Evolutionary conservation across 371 early-diverging fungal genomes (phyloP), one percentile per base, ranked within the genome.

Genomic region (Saksenaea oblongispora): DNA sequence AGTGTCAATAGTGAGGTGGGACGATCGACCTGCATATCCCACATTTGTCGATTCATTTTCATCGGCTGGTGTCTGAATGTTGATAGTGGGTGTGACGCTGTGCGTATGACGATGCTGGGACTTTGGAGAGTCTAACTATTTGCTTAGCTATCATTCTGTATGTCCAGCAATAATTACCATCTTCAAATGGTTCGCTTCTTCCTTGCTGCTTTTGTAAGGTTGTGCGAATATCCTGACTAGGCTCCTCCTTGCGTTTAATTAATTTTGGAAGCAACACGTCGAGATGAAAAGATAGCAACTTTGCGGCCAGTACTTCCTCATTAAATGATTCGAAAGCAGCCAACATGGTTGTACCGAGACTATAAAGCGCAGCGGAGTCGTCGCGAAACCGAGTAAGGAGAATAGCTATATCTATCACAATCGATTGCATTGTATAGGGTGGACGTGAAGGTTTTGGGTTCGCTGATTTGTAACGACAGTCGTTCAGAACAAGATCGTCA

Each of bases 391-490:
- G 65, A 0, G 75, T 71, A 9, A 83, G 64, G 14, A 83, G 9
- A 0, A 69, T 58, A 5, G 75, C 80, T n/a, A 85, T 75, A 61
- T 87, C 87, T 15, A 87, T 64, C 8, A 85, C 64, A 13, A 85
- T 54, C 0, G 82, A 71, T 53, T 87, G 87, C 54, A 85, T 70
- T 7, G 73, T 73, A 65, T 72, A 84, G 0, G 84, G 82, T 11
- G 87, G 87, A 17, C 84, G 73, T 5, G 84, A 80, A 18, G 87
- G 87, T 24, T 82, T 80, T 3, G 83, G 82, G 39, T 81, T 73
- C 8, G 77, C 71, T 11, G 80, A 63, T 51, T 64, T 76, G 65
- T 78, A 87, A n/a, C 81, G 80, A 62, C 84, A 80, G 51, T 87
- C 87, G 41, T 87, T 84, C 0, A 79, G 64, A 8, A 87, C 70